Base-by-base conservation (phyloP, 2,329 filamentous ascomycete species). In the Aspergillus bombycis region DNA sequence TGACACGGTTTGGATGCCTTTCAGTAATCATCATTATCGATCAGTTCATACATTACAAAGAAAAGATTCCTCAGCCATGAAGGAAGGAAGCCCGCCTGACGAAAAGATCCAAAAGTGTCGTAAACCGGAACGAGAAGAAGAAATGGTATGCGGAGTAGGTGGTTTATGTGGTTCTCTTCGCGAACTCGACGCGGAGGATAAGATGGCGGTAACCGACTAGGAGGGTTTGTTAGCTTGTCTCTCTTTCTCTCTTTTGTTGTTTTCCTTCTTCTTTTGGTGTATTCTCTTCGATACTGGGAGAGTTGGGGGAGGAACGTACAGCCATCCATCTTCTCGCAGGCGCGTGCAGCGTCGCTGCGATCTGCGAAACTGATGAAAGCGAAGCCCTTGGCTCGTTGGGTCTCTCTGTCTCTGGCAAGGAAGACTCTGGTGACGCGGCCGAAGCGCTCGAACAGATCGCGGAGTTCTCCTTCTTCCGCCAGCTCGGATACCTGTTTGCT, bases 321-420 rank as follows among this genome's bases (percentile, higher is more conserved):
- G 75, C 95, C 95, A 81, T 99, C 95, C 92, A 99, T 94, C 87
- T 97, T 97, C 83, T 91, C 90, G 83, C 92, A 96, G 46, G 95
- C 95, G 83, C 91, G 92, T 72, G 92, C 91, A 71, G 95, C 95
- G 80, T 99, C 95, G 71, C 85, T 81, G 71, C 95, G 86, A 79
- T 99, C 95, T 65, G 91, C 92, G 77, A 95, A 99, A 80, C 92
- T 96, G 85, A 99, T 96, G 80, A 99, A 99, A 30, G 96, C 96
- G 79, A 99, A 99, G 67, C 95, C 95, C 88, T 99, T 99, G 72
- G 95, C 95, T 78, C 94, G 84, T 65, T 93, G 92, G 46, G 95
- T 99, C 74, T 99, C 95, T 78, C 95, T 86, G 83, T 99, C 95
- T 86, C 97, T 98, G 74, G 95, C 95, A 75, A 99, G 82, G 86